Percentiles rank a stretch among this genome's conserved stretches.
Evolutionary conservation across 306 rosid genomes (phyloP).

Genomic region (Trifolium subterraneum): DNA sequence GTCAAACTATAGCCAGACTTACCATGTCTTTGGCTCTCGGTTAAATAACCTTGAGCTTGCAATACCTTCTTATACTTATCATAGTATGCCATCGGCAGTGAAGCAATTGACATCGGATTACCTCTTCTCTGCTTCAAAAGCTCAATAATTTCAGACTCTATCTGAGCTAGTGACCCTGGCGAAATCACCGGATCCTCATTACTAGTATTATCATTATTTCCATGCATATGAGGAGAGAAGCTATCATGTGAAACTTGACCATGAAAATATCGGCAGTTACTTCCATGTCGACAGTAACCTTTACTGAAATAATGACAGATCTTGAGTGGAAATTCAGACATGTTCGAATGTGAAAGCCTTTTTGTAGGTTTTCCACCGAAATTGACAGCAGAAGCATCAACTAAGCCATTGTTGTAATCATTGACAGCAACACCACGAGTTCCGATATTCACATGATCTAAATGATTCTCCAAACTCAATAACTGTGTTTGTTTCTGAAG

Average conservation of each 20-base stretch:
- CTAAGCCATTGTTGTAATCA: conserved; percentile 45
- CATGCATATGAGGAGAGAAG: conserved; percentile 51
- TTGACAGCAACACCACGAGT: conserved; percentile 39
- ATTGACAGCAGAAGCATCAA: conserved; percentile 46
- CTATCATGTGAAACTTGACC: conserved; percentile 55
- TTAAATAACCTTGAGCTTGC: conserved; percentile 86
- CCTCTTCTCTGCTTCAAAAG: conserved; percentile 70
- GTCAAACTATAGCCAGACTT: conserved; percentile 92
- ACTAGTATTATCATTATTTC: conserved; percentile 51
- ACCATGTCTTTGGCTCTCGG: conserved; percentile 95
- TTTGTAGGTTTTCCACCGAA: conserved; percentile 48
- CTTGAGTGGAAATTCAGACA: conserved; percentile 57
- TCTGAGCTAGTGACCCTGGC: conserved; percentile 64
- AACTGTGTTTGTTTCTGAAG: conserved; percentile 55
- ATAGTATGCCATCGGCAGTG: conserved; percentile 76
- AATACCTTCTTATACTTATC: conserved; percentile 74
- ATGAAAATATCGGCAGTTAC: conserved; percentile 72
- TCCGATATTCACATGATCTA: conserved; percentile 48
- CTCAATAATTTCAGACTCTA: conserved; percentile 78
- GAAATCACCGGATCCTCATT: conserved; percentile 62
- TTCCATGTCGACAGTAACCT: conserved; percentile 87
- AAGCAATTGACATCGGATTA: conserved; percentile 86
- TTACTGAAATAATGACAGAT: conserved; percentile 75
- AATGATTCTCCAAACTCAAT: conserved; percentile 53
- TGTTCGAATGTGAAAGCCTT: conserved; percentile 37